Percentiles rank a stretch among this genome's conserved stretches.
phyloP scores from a whole-genome alignment of 495 filamentous ascomycete genomes.

The Aspergillus avenaceus region DNA sequence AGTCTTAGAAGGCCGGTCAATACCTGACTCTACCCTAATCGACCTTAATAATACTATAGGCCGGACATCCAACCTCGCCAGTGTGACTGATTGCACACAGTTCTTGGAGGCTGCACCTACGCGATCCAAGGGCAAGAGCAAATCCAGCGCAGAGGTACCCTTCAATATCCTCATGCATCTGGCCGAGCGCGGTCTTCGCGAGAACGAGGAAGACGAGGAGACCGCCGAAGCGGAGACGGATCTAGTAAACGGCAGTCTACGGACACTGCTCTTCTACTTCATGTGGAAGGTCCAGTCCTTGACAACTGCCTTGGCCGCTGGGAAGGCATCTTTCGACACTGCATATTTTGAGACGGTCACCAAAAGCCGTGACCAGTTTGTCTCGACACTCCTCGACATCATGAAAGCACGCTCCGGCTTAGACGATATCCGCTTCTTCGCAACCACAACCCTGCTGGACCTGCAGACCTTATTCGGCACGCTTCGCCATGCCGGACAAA shows the following conservation, averaged over 20 bases:
- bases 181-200: conserved; percentile 59
- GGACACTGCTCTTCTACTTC: conserved; percentile 78
- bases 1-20: conserved; percentile 55
- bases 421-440: conserved; percentile 72
- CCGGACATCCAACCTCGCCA: conserved; percentile 78
- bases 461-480: conserved; percentile 75
- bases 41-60: conserved; percentile 76
- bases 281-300: conserved; percentile 79
- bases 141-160: conserved; percentile 38
- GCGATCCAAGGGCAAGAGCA: conserved; percentile 47
- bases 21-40: conserved; percentile 56
- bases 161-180: conserved; percentile 69
- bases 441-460: conserved; percentile 72
- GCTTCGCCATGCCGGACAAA: conserved; percentile 48
- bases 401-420: conserved; percentile 54
- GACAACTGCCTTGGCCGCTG: conserved; percentile 30
- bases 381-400: conserved; percentile 58
- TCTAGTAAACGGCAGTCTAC: conserved; percentile 66
- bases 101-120: conserved; percentile 59
- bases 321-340: conserved; percentile 46
- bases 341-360: conserved; percentile 43
- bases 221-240: conserved; percentile 69
- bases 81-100: conserved; percentile 69
- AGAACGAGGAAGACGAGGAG: conserved; percentile 56
- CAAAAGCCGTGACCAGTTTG: conserved; percentile 48